Evolutionary conservation across 495 filamentous ascomycete genomes (phyloP), one percentile per base, ranked within the genome.

Genomic region (Talaromyces borbonicus): DNA sequence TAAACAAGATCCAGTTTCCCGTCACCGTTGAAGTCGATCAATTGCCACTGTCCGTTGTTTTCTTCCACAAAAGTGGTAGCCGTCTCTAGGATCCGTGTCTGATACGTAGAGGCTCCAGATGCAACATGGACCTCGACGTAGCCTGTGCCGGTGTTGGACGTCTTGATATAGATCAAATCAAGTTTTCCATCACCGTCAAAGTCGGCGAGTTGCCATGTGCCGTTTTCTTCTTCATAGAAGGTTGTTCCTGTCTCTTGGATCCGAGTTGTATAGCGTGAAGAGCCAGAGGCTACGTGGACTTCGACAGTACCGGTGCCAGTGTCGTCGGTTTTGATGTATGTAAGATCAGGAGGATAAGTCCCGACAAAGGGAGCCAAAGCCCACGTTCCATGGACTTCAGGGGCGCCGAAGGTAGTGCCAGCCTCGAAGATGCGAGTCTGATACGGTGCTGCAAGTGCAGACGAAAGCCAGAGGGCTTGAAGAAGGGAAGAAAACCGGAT

Each of bases 121-220:
- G 43, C 43, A 36, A 46, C 43, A 36, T 46, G 43, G 27, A 46
- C 43, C 31, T 46, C 43, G 29, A 46, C 43, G 19, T 32, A 33
- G 22, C 31, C 31, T 5, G 43, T 46, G 43, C 43, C 27, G 29
- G 43, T 46, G 22, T 46, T 46, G 5, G 43, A 46, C 4, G 43
- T 46, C 31, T 46, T 46, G 26, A 46, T 46, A 46, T 33, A 46
- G 29, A 46, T 46, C 27, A 46, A 24, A 46, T 46, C 43, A 22
- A 36, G 43, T 46, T 36, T 46, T 33, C 27, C 27, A 27, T 32
- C 31, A 23, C 43, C 43, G 11, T 32, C 31, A 36, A 18, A 46
- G 14, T 46, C 43, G 22, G 18, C 43, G 26, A 46, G 18, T 36
- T 33, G 27, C 43, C 43, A 46, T 5, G 43, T 46, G 9, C 43